Base-by-base conservation (phyloP, 169 alveolate species). In the Plasmodium chabaudi region DNA sequence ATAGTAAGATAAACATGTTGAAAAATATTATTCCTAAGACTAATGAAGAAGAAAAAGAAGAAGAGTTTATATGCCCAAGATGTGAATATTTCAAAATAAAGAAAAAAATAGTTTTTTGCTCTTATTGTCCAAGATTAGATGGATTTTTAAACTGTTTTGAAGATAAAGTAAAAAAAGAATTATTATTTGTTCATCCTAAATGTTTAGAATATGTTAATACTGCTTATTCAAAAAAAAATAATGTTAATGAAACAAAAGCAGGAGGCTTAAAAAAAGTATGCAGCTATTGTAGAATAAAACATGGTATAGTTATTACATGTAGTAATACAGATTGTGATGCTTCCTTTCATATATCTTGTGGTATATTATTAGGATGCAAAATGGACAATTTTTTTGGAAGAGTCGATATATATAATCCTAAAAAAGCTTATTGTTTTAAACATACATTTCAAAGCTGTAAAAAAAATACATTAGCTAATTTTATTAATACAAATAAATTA, bases 341-440 rank as follows among this genome's bases (percentile, higher is more conserved):
- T 39, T 82, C 90, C 9, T 82, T 82, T 49, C 90, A 82, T 39
- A 82, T 82, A 13, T 82, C 90, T 0, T 82, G 90, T 82, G 90
- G 90, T 15, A 82, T 82, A 53, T 56, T 67, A 2, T 55, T 82
- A 53, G 90, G 90, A 19, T 82, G 90, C 46, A 82, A 82, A 23
- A 82, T 82, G 90, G 90, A 82, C 61, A 82, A 82, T 23, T 82
- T 82, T 56, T 82, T 82, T 65, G 90, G 90, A 34, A 57, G 90
- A 13, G 90, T 82, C 12, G 90, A 82, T 82, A 82, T 82, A 53
- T 82, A 82, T 70, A 82, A 82, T 15, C 90, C 90, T 19, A 82
- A 82, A 60, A 82, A 82, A 47, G 84, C 84, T 9, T 82, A 82
- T 21, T 82, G 90, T 67, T 82, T 82, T 82, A 82, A 82, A 27